Conservation (phyloP, 2,329 filamentous ascomycete genomes). For the Stachybotrys elegans region DNA sequence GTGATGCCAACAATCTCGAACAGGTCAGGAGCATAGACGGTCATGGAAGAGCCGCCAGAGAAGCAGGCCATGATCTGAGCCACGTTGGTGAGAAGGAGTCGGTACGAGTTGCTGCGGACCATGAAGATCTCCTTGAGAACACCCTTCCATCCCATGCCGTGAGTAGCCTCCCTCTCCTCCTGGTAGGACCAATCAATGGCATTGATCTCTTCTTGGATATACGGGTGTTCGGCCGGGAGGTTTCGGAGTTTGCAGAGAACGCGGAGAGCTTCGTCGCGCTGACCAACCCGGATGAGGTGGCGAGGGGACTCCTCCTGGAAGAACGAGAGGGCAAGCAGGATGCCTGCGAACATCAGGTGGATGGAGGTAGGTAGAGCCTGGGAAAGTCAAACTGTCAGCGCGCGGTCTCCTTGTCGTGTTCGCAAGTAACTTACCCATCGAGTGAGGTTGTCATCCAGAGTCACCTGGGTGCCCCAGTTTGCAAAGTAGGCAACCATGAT, state of each 20-base stretch:
- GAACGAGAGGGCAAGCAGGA: background rate
- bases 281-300: slow-evolving; percentile 27
- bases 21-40: slow-evolving; percentile 15
- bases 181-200: slow-evolving; percentile 17
- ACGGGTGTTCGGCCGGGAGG: slow-evolving; percentile 30
- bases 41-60: slow-evolving; percentile 13
- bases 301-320: slow-evolving; percentile 12
- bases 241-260: slow-evolving; percentile 33
- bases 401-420: slow-evolving; percentile 16
- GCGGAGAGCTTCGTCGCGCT: slow-evolving; percentile 25
- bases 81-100: slow-evolving; percentile 17
- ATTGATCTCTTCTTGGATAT: slow-evolving; percentile 28
- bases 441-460: slow-evolving; percentile 28
- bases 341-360: slow-evolving; percentile 47
- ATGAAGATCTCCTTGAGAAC: slow-evolving; percentile 13
- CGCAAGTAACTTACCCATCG: slow-evolving; percentile 10
- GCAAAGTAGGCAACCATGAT: slow-evolving; percentile 54
- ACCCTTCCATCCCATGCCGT: slow-evolving; percentile 9
- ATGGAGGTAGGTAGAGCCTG: slow-evolving; percentile 55
- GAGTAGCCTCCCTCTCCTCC: slow-evolving; percentile 11
- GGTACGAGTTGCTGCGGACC: slow-evolving; percentile 16
- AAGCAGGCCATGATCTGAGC: slow-evolving; percentile 14
- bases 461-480: slow-evolving; percentile 46
- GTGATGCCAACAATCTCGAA: slow-evolving; percentile 15
- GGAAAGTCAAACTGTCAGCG: no score